phyloP scores from a whole-genome alignment of 768 basidiomycete genomes.

The Lactifluus rugatus region DNA sequence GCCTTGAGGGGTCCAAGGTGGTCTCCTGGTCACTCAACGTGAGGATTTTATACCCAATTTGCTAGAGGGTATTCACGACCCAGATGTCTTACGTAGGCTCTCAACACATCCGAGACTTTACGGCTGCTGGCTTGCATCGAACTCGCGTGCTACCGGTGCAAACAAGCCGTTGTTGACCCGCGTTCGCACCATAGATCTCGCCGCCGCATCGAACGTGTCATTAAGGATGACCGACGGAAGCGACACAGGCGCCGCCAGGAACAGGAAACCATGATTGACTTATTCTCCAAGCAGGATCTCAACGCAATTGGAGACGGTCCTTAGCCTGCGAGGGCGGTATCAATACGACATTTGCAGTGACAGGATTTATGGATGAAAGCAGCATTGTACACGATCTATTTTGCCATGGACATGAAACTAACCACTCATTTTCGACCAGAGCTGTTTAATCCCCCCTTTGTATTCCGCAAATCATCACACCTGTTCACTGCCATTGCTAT shows the following conservation, averaged over 20 bases:
- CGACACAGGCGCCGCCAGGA: constrained; percentile 77
- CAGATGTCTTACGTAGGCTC: constrained; percentile 37
- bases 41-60: constrained; percentile 21
- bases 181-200: constrained; percentile 52
- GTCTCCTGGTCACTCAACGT: constrained; percentile 84
- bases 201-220: constrained; percentile 66
- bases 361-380: constrained; percentile 14
- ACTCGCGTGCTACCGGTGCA: constrained; percentile 72
- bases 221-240: constrained; percentile 75
- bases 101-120: constrained; percentile 76
- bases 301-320: constrained; percentile 17
- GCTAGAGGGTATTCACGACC: constrained; percentile 2
- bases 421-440: neutral
- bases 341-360: neutral
- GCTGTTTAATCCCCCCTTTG: constrained; percentile 1
- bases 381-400: constrained; percentile 17
- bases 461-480: neutral
- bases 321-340: neutral
- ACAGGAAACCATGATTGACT: constrained; percentile 73
- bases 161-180: constrained; percentile 59
- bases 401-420: constrained; percentile 8
- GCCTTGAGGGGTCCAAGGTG: constrained; percentile 62
- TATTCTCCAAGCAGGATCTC: constrained; percentile 51
- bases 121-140: constrained; percentile 77
- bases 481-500: neutral